Evolutionary conservation across 805 yeast genomes (phyloP).

Genomic region (Wickerhamomyces strasburgensis): DNA sequence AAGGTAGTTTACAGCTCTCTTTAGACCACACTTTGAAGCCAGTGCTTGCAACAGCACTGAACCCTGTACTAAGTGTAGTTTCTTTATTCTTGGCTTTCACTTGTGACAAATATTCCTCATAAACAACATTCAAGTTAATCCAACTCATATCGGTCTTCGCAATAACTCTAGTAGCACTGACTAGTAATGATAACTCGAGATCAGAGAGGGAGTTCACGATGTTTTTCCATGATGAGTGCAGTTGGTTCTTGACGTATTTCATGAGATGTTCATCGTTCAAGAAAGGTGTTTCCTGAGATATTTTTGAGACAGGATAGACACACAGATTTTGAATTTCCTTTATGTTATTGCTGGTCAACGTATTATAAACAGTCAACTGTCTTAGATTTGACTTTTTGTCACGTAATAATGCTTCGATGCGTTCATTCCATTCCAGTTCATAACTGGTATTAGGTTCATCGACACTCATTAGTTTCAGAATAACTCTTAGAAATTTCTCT

Average conservation of each 20-base stretch:
- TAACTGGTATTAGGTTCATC: slow-evolving; percentile 26
- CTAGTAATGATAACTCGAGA: slow-evolving; percentile 63
- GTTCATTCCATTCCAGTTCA: slow-evolving; percentile 40
- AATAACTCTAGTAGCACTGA: slow-evolving; percentile 71
- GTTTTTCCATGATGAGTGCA: slow-evolving; percentile 22
- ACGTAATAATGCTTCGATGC: slow-evolving; percentile 27
- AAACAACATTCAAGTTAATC: slow-evolving; percentile 73
- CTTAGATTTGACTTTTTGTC: slow-evolving; percentile 30
- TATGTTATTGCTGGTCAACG: slow-evolving; percentile 54
- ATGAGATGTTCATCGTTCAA: slow-evolving; percentile 18
- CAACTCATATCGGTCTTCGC: slow-evolving; percentile 50
- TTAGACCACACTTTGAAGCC: slow-evolving; percentile 55
- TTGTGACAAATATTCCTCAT: slow-evolving; percentile 66
- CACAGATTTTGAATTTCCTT: slow-evolving; percentile 43
- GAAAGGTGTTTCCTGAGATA: slow-evolving; percentile 27
- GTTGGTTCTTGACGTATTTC: slow-evolving; percentile 27
- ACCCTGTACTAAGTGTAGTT: slow-evolving; percentile 24
- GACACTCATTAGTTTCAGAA: slow-evolving; percentile 34
- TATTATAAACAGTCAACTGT: slow-evolving; percentile 39
- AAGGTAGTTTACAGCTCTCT: slow-evolving; percentile 56
- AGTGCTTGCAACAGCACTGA: slow-evolving; percentile 24
- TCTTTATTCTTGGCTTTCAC: slow-evolving; percentile 39
- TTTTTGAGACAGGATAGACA: slow-evolving; percentile 36
- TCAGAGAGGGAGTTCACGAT: slow-evolving; percentile 48
- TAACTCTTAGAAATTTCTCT: slow-evolving; percentile 47